A percentile compares a stretch with the other conserved stretches of the same genome.
phyloP scores from a whole-genome alignment of 2,329 filamentous ascomycete species.

The Coniochaeta prunicola region DNA sequence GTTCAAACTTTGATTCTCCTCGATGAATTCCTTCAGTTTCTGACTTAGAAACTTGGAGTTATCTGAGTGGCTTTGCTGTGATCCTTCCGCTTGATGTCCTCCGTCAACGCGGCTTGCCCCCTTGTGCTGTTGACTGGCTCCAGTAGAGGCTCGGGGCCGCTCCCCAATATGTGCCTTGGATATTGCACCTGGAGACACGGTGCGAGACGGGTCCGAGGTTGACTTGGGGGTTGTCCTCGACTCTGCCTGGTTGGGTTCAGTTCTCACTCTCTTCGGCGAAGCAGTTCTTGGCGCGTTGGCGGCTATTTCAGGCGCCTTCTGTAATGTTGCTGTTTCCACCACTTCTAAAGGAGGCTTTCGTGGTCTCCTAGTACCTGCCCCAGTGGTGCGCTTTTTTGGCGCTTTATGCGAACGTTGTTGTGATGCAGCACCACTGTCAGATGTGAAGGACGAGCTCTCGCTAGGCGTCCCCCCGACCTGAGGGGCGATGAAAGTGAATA shows the following conservation, averaged over 20 bases:
- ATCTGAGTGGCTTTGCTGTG: background rate
- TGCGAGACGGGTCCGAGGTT: background rate
- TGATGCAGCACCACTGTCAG: background rate
- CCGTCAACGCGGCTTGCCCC: background rate
- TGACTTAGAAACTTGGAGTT: background rate
- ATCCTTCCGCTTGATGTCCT: background rate
- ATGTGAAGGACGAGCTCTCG: background rate
- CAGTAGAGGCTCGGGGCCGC: background rate
- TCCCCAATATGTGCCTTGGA: background rate
- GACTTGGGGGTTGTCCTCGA: background rate
- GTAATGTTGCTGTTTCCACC: background rate
- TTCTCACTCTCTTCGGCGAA: background rate
- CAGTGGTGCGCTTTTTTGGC: background rate
- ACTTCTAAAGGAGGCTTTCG: background rate
- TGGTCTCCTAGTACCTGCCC: background rate
- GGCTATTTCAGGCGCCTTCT: background rate
- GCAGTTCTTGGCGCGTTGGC: background rate
- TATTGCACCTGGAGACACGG: background rate
- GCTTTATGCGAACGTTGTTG: background rate
- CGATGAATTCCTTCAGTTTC: background rate
- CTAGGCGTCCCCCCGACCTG: background rate
- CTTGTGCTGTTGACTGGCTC: background rate
- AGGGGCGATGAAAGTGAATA: background rate
- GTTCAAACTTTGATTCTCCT: background rate
- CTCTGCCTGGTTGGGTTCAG: background rate